Evolutionary conservation across 2,329 filamentous ascomycete species (phyloP).

Genomic region (Microascus cirrosus): DNA sequence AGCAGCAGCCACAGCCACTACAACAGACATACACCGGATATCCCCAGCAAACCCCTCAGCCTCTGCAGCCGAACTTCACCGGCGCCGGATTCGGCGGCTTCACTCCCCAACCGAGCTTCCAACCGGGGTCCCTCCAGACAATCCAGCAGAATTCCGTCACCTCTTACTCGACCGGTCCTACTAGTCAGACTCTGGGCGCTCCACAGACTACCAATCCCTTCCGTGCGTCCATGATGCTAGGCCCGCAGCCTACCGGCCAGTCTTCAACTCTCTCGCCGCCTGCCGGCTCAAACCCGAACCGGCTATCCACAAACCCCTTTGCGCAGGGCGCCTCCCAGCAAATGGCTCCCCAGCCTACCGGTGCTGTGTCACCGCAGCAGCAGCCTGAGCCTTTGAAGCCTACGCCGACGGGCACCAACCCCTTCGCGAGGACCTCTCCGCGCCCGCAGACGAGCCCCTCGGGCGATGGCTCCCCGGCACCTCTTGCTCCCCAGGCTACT

Average conservation of each 20-base stretch:
- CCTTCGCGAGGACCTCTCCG: constrained; percentile 35
- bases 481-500: constrained; percentile 64
- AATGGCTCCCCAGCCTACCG: constrained; percentile 11
- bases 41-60: constrained; percentile 23
- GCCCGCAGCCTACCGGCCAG: constrained; percentile 39
- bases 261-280: constrained; percentile 25
- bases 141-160: constrained; percentile 48
- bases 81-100: constrained; percentile 81
- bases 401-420: constrained; percentile 45
- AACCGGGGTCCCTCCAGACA: constrained; percentile 37
- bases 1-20: constrained; percentile 23
- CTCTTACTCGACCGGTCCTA: constrained; percentile 36
- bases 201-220: constrained; percentile 80
- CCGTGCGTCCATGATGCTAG: constrained; percentile 75
- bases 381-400: constrained; percentile 26
- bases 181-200: constrained; percentile 28
- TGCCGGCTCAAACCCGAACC: constrained; percentile 29
- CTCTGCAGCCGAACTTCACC: constrained; percentile 38
- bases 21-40: constrained; percentile 1
- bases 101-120: constrained; percentile 50
- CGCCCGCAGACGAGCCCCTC: constrained; percentile 24
- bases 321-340: constrained; percentile 50
- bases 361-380: constrained; percentile 11
- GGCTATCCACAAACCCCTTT: constrained; percentile 79
- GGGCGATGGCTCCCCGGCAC: constrained; percentile 20